These are phyloP conservation scores for Chaetothyriales sp. DNA, from an alignment of 2,329 filamentous ascomycete species.

Conservation along the genomic window DNA sequence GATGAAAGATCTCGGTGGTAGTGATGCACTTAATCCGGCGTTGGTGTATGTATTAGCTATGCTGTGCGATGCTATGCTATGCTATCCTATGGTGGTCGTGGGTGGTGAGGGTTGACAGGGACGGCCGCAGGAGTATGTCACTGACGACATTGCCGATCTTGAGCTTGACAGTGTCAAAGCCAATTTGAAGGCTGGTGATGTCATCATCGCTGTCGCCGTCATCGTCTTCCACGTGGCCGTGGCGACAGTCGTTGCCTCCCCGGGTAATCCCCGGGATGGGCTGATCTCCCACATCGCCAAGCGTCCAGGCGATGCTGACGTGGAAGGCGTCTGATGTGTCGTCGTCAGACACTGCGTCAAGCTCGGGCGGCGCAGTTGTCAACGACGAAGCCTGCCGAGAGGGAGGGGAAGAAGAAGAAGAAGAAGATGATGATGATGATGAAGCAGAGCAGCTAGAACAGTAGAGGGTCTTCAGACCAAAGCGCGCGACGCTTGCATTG, in stretches of 20 bases:
- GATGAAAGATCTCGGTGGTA: too few species aligned
- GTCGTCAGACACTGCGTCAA: conserved; percentile 1
- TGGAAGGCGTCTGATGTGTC: conserved; percentile 51
- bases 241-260: conserved; percentile 17
- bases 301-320: conserved; percentile 76
- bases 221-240: conserved; percentile 1
- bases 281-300: conserved; percentile 37
- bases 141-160: conserved; percentile 61
- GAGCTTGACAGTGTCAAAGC: conserved; percentile 51
- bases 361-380: not conserved
- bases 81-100: not conserved
- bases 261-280: not conserved
- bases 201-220: not conserved
- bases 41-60: too few species aligned
- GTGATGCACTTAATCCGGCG: too few species aligned
- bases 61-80: conserved; percentile 24
- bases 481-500: conserved; percentile 48
- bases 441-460: conserved; percentile 4
- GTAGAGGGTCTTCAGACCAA: conserved; percentile 62
- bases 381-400: not conserved
- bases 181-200: conserved; percentile 31
- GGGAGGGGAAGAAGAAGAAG: not conserved
- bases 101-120: too few species aligned
- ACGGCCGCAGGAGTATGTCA: conserved; percentile 12
- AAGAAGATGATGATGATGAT: too few species aligned